These are phyloP conservation scores for Mollisia scopiformis DNA, from an alignment of 2,329 filamentous ascomycete genomes.

Conservation along the genomic window DNA sequence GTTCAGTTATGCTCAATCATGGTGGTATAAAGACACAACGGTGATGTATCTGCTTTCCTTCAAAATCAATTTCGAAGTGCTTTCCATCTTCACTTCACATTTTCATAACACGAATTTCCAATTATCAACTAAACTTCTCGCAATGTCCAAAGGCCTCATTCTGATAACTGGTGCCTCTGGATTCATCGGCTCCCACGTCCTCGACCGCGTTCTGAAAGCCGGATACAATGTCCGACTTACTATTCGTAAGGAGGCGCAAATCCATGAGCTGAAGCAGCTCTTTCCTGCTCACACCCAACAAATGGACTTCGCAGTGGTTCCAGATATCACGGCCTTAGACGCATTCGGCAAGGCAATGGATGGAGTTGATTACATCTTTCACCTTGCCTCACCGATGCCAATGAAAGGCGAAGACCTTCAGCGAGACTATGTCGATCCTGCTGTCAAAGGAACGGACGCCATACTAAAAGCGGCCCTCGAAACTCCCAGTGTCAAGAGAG, in stretches of 20 bases:
- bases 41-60: too few relatives aligned
- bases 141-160: slow-evolving; percentile 7
- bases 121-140: too few relatives aligned
- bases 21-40: too few relatives aligned
- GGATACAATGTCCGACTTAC: slow-evolving; percentile 26
- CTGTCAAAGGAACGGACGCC: slow-evolving; percentile 17
- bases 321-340: slow-evolving; percentile 12
- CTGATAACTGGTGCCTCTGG: slow-evolving; percentile 32
- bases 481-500: slow-evolving; percentile 18
- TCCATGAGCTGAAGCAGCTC: slow-evolving; percentile 15
- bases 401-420: slow-evolving; percentile 10
- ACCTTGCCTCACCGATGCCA: slow-evolving; percentile 25
- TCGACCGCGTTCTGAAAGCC: slow-evolving; percentile 17
- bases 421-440: slow-evolving; percentile 13
- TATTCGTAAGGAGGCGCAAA: slow-evolving; percentile 24
- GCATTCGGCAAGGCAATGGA: slow-evolving; percentile 13
- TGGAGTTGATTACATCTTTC: slow-evolving; percentile 19
- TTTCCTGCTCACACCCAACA: neutral
- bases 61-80: too few relatives aligned
- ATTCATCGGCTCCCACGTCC: slow-evolving; percentile 25
- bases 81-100: too few relatives aligned
- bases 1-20: too few relatives aligned
- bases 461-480: slow-evolving; percentile 19
- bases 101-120: too few relatives aligned
- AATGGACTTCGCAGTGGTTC: slow-evolving; percentile 14